Conservation (phyloP, 192 early-diverging fungal genomes). For the Lunasporangiospora selenospora region DNA sequence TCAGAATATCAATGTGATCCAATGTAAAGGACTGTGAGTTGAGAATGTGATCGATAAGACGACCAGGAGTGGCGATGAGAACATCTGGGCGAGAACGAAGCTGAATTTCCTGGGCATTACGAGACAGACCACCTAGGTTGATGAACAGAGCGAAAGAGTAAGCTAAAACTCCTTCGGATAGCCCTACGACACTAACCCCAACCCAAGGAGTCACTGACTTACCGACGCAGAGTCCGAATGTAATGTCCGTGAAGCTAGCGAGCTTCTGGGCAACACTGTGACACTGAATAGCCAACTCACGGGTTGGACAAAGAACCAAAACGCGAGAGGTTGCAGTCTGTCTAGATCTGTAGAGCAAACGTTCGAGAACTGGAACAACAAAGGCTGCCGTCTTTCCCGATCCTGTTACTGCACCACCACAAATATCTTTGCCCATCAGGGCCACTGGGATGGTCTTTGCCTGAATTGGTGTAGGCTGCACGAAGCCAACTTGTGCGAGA, state of each 20-base stretch:
- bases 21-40: slow-evolving; percentile 91
- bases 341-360: slow-evolving; percentile 90
- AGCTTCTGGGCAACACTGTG: slow-evolving; percentile 91
- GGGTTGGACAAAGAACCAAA: slow-evolving; percentile 93
- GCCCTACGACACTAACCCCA: background rate
- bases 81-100: slow-evolving; percentile 87
- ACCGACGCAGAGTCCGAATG: slow-evolving; percentile 82
- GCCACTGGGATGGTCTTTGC: slow-evolving; percentile 90
- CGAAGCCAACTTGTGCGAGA: slow-evolving; percentile 86
- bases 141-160: background rate
- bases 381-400: slow-evolving; percentile 99
- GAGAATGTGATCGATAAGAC: slow-evolving; percentile 96
- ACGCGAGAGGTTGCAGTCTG: slow-evolving; percentile 82
- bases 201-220: slow-evolving; percentile 11
- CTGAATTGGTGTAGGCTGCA: slow-evolving; percentile 96
- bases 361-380: slow-evolving; percentile 93
- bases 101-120: slow-evolving; percentile 88
- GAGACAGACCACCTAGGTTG: slow-evolving; percentile 77
- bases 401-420: slow-evolving; percentile 97
- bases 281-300: slow-evolving; percentile 97
- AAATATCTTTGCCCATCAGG: slow-evolving; percentile 96
- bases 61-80: slow-evolving; percentile 97
- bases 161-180: too few relatives aligned
- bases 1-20: slow-evolving; percentile 91
- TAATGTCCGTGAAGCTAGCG: slow-evolving; percentile 88